Percentiles rank a stretch among this genome's conserved stretches.
phyloP scores from a whole-genome alignment of 306 rosid species.

The Quercus glauca region DNA sequence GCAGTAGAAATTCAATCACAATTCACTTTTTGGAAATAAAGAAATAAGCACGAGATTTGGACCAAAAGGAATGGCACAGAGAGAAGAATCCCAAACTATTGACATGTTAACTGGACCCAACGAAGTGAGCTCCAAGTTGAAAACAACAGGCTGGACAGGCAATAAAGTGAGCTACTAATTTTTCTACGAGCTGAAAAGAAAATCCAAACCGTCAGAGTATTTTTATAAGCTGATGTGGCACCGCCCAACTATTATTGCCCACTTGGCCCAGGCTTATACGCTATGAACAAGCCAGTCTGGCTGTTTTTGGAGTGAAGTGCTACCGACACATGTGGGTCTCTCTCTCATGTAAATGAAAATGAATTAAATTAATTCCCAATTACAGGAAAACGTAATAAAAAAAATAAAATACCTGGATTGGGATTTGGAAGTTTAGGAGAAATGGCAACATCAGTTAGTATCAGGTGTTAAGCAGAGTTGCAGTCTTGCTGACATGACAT shows the following conservation, averaged over 20 bases:
- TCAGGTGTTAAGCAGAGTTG: background rate
- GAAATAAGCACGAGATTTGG: background rate
- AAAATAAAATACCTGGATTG: background rate
- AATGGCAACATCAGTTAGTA: background rate
- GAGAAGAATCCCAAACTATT: background rate
- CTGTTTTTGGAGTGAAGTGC: background rate
- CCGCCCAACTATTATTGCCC: background rate
- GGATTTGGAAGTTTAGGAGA: background rate
- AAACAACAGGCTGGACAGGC: background rate
- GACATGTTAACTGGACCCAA: background rate
- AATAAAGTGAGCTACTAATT: background rate
- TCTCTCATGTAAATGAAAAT: too few relatives aligned
- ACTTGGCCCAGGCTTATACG: background rate
- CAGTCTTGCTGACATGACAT: background rate
- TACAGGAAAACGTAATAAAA: too few relatives aligned
- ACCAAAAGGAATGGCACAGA: background rate
- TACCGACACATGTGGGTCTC: background rate
- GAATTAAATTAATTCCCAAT: too few relatives aligned
- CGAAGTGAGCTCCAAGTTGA: background rate
- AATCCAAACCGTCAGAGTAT: slow-evolving; percentile 11
- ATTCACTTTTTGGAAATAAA: background rate
- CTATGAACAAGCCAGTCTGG: background rate
- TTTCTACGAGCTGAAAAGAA: slow-evolving; percentile 12
- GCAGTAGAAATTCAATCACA: background rate
- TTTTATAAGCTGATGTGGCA: background rate